phyloP scores from a whole-genome alignment of 2,329 filamentous ascomycete genomes.

The Pyrenophora teres region DNA sequence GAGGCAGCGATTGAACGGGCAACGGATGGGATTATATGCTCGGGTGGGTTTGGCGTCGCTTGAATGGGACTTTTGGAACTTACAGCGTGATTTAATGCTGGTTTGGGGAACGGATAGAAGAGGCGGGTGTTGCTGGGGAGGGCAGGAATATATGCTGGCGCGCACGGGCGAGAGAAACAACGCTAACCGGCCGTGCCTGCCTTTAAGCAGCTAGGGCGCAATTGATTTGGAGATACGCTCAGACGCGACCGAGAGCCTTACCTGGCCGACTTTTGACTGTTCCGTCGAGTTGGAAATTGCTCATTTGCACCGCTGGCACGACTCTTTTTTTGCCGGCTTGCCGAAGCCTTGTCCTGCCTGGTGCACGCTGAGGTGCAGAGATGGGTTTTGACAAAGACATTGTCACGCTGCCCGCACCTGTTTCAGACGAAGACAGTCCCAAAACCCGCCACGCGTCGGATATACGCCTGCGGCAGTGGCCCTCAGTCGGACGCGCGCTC shows the following conservation, averaged over 20 bases:
- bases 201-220: conserved; percentile 18
- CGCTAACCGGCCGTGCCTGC: conserved; percentile 18
- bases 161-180: conserved; percentile 22
- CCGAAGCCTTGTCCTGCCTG: background rate
- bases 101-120: conserved; percentile 12
- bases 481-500: conserved; percentile 3
- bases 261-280: conserved; percentile 8
- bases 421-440: conserved; percentile 21
- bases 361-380: too few relatives aligned
- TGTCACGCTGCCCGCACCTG: conserved; percentile 10
- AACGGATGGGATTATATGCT: conserved; percentile 12
- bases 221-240: conserved; percentile 30
- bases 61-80: conserved; percentile 16
- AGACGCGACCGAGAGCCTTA: conserved; percentile 20
- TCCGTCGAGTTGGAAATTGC: conserved; percentile 21
- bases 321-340: too few relatives aligned
- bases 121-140: conserved; percentile 22
- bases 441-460: conserved; percentile 28
- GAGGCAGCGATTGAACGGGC: conserved; percentile 8
- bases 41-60: background rate
- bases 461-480: conserved; percentile 16
- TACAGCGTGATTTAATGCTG: conserved; percentile 25
- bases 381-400: background rate
- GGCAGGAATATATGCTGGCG: conserved; percentile 21
- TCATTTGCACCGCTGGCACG: conserved; percentile 14